Evolutionary conservation across 1,284 basidiomycete species (phyloP).

Genomic region (Pseudozyma thailandica): DNA sequence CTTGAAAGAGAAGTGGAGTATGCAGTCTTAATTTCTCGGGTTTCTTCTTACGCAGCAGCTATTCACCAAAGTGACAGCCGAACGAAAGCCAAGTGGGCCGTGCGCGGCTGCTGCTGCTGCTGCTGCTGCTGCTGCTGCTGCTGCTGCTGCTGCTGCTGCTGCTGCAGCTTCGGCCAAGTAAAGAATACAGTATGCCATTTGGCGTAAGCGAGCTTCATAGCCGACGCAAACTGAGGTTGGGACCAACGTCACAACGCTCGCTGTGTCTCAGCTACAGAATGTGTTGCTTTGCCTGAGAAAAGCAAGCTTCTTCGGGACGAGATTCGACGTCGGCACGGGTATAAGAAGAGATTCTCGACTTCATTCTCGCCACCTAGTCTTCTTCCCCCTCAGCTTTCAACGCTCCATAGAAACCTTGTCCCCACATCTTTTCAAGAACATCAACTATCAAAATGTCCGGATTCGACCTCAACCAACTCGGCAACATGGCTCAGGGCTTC

Average conservation of each 20-base stretch:
- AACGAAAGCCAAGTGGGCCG: not conserved
- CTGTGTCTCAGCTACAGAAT: slow-evolving; percentile 14
- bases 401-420: not conserved
- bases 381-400: not conserved
- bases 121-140: not conserved
- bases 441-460: slow-evolving; percentile 25
- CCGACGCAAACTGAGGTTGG: slow-evolving; percentile 7
- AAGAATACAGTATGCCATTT: not conserved
- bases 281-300: slow-evolving; percentile 19
- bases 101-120: not conserved
- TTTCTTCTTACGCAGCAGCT: too few relatives aligned
- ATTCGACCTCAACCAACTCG: slow-evolving; percentile 42
- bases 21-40: too few relatives aligned
- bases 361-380: slow-evolving; percentile 1
- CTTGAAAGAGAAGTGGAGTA: too few relatives aligned
- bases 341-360: too few relatives aligned
- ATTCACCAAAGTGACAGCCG: too few relatives aligned
- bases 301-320: slow-evolving; percentile 1
- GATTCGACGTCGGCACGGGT: not conserved
- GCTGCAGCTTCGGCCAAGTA: not conserved
- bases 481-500: slow-evolving; percentile 45
- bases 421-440: not conserved
- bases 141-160: not conserved
- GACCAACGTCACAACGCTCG: slow-evolving; percentile 18
- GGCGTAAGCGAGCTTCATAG: slow-evolving; percentile 9